Conservation (phyloP, 306 rosid species). For the Senna tora region DNA sequence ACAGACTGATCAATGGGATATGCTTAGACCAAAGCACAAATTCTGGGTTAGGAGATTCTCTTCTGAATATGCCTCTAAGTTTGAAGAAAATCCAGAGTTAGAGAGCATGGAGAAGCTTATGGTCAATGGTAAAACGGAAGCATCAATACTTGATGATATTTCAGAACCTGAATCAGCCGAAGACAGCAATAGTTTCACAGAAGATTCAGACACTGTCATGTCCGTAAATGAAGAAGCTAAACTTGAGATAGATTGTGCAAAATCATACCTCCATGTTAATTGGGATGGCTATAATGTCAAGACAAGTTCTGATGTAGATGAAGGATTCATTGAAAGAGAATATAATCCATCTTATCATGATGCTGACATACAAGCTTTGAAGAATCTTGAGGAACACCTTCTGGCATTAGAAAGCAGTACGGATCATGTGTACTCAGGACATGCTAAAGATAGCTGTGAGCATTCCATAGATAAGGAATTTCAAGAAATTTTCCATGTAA, state of each 20-base stretch:
- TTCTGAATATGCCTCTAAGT: slow-evolving; percentile 32
- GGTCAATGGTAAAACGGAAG: slow-evolving; percentile 29
- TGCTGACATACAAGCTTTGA: slow-evolving; percentile 36
- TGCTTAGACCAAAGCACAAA: slow-evolving; percentile 61
- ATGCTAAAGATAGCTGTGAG: slow-evolving; percentile 40
- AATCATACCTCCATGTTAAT: slow-evolving; percentile 7
- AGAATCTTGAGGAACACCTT: slow-evolving; percentile 51
- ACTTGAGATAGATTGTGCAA: slow-evolving; percentile 29
- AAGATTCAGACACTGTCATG: slow-evolving; percentile 51
- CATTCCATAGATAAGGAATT: slow-evolving; percentile 50
- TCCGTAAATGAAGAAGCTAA: slow-evolving; percentile 44
- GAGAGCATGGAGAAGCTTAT: slow-evolving; percentile 25
- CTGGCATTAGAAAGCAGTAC: slow-evolving; percentile 44
- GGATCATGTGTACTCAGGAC: slow-evolving; percentile 37
- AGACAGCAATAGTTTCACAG: slow-evolving; percentile 55
- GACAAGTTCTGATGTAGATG: slow-evolving; percentile 30
- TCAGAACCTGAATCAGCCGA: slow-evolving; percentile 48
- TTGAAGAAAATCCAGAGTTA: slow-evolving; percentile 35
- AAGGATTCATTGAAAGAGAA: slow-evolving; percentile 29
- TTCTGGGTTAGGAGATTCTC: slow-evolving; percentile 46
- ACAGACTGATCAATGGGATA: slow-evolving; percentile 51
- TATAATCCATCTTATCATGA: slow-evolving; percentile 12
- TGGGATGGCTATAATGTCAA: slow-evolving; percentile 25
- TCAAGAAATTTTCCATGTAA: slow-evolving; percentile 47
- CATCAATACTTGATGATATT: slow-evolving; percentile 8